phyloP scores from a whole-genome alignment of 148 eudicot species.

The Cornus florida region DNA sequence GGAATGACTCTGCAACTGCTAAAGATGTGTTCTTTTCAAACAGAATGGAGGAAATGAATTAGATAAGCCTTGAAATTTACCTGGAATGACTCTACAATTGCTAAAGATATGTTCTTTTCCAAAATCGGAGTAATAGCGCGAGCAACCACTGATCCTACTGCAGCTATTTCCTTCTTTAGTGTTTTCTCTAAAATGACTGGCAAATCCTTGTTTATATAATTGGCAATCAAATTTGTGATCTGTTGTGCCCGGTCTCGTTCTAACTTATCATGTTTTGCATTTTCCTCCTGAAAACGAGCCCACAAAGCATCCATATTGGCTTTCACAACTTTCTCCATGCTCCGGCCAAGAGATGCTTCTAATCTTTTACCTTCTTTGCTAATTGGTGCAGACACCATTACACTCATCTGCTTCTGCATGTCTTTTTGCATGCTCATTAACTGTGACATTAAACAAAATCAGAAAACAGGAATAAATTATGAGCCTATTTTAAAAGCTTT shows the following conservation, averaged over 20 bases:
- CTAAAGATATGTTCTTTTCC: background rate
- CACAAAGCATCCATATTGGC: slow-evolving; percentile 2
- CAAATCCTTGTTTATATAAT: slow-evolving; percentile 4
- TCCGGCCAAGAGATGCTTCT: slow-evolving; percentile 1
- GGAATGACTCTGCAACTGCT: background rate
- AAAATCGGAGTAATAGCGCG: background rate
- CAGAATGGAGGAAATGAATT: background rate
- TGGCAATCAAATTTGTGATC: slow-evolving; percentile 1
- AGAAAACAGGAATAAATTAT: background rate
- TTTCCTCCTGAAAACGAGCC: slow-evolving; percentile 9
- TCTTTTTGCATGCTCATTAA: slow-evolving; percentile 7
- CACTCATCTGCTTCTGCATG: slow-evolving; percentile 1
- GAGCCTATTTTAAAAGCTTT: background rate
- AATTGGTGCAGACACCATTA: background rate
- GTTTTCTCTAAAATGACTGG: slow-evolving; percentile 4
- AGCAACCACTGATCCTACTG: slow-evolving; percentile 2
- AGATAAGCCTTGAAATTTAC: background rate
- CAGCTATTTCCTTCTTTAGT: slow-evolving; percentile 5
- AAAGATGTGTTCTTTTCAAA: background rate
- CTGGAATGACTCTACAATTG: slow-evolving; percentile 1
- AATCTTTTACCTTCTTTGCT: slow-evolving; percentile 1
- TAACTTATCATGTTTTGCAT: slow-evolving; percentile 5
- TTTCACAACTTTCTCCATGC: slow-evolving; percentile 3
- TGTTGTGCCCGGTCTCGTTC: background rate
- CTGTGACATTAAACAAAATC: background rate